These are phyloP conservation scores for Raphanus sativus DNA, from an alignment of 345 rosid genomes.

Conservation along the genomic window DNA sequence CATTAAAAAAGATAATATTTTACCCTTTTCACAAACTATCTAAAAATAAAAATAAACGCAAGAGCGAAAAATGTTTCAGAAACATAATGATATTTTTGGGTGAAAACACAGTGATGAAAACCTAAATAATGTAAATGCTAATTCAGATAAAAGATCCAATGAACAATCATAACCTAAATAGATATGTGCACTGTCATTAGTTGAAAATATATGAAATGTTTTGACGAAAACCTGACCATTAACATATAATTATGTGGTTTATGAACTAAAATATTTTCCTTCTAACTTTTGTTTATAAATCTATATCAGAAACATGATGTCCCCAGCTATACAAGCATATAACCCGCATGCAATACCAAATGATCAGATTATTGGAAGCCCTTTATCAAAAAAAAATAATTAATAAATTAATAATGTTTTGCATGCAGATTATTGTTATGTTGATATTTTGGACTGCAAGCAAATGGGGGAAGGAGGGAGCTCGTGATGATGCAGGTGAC, in stretches of 20 bases:
- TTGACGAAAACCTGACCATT: neutral
- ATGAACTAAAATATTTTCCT: neutral
- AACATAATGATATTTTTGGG: no score
- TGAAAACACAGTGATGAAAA: no score
- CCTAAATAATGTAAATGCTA: neutral
- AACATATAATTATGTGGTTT: neutral
- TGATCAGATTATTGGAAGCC: constrained; percentile 17
- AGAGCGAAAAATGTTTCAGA: no score
- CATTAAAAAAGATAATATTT: no score
- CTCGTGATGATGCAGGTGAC: no score
- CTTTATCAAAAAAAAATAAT: no score
- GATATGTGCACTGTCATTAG: neutral
- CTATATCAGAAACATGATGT: constrained; percentile 9
- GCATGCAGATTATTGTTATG: no score
- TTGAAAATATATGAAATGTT: neutral
- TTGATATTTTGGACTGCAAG: no score
- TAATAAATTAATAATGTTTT: no score
- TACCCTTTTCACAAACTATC: no score
- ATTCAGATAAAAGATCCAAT: neutral
- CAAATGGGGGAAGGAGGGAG: no score
- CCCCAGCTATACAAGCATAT: constrained; percentile 30
- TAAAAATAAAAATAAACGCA: no score
- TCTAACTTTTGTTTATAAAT: neutral
- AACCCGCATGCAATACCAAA: constrained; percentile 36
- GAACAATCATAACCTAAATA: neutral